phyloP scores from a whole-genome alignment of 805 yeast genomes.

The Wickerhamomyces xylosicus region DNA sequence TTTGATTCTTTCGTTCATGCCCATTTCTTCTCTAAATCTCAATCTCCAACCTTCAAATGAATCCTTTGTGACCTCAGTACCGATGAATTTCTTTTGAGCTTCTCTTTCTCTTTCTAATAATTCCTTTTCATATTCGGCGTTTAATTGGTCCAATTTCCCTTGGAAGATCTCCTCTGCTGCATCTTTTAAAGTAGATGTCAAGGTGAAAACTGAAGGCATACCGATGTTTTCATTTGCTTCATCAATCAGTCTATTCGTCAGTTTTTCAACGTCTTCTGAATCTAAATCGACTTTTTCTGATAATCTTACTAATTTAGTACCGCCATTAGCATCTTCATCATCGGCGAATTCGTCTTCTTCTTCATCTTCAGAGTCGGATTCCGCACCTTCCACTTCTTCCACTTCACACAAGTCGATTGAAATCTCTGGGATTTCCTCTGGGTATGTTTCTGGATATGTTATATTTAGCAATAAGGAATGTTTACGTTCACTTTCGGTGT shows the following conservation, averaged over 20 bases:
- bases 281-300: slow-evolving; percentile 51
- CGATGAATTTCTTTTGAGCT: slow-evolving; percentile 84
- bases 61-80: slow-evolving; percentile 81
- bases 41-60: slow-evolving; percentile 66
- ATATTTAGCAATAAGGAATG: slow-evolving; percentile 54
- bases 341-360: slow-evolving; percentile 22
- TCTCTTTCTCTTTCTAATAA: slow-evolving; percentile 58
- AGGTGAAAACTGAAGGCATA: slow-evolving; percentile 81
- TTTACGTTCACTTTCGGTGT: slow-evolving; percentile 49
- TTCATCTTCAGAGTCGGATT: slow-evolving; percentile 30
- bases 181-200: slow-evolving; percentile 72
- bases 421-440: slow-evolving; percentile 66
- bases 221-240: slow-evolving; percentile 78
- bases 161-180: slow-evolving; percentile 62
- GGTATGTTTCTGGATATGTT: slow-evolving; percentile 68
- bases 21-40: slow-evolving; percentile 61
- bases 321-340: slow-evolving; percentile 20
- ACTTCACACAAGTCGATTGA: slow-evolving; percentile 27
- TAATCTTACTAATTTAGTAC: slow-evolving; percentile 36
- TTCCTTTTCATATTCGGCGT: slow-evolving; percentile 47
- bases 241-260: slow-evolving; percentile 31
- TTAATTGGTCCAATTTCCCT: slow-evolving; percentile 41
- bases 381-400: slow-evolving; percentile 15
- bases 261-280: slow-evolving; percentile 31
- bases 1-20: slow-evolving; percentile 48